Evolutionary conservation across 768 basidiomycete genomes (phyloP).

Genomic region (Suillus variegatus): DNA sequence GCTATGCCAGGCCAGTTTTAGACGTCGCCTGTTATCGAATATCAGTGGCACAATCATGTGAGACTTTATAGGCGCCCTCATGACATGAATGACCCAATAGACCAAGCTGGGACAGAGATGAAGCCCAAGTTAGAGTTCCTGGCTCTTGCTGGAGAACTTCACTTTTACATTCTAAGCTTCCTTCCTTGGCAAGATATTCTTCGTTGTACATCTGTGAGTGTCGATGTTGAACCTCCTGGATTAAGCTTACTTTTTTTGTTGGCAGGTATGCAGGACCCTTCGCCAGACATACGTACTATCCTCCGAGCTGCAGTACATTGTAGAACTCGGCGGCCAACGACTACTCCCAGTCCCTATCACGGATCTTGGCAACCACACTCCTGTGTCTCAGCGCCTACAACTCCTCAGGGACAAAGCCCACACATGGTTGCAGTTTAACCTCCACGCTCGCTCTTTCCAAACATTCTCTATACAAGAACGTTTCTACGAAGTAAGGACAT

Average conservation of each 20-base stretch:
- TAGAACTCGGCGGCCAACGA: constrained; percentile 4
- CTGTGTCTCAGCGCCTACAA: not conserved
- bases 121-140: not conserved
- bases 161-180: not conserved
- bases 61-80: not conserved
- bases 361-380: not conserved
- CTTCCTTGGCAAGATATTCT: constrained; percentile 1
- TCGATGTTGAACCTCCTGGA: not conserved
- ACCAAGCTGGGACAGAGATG: not conserved
- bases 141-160: constrained; percentile 1
- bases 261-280: not conserved
- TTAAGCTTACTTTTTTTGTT: not conserved
- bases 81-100: not conserved
- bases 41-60: too few relatives aligned
- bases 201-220: not conserved
- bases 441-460: not conserved
- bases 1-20: not conserved
- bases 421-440: constrained; percentile 1
- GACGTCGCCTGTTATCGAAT: not conserved
- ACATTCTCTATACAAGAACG: not conserved
- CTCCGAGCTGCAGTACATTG: not conserved
- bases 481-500: too few relatives aligned
- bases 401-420: not conserved
- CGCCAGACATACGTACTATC: not conserved
- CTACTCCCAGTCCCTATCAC: not conserved